Percentiles rank a stretch among this genome's conserved stretches.
Conservation (phyloP, 495 filamentous ascomycete species). For the Penicillium lividum region DNA sequence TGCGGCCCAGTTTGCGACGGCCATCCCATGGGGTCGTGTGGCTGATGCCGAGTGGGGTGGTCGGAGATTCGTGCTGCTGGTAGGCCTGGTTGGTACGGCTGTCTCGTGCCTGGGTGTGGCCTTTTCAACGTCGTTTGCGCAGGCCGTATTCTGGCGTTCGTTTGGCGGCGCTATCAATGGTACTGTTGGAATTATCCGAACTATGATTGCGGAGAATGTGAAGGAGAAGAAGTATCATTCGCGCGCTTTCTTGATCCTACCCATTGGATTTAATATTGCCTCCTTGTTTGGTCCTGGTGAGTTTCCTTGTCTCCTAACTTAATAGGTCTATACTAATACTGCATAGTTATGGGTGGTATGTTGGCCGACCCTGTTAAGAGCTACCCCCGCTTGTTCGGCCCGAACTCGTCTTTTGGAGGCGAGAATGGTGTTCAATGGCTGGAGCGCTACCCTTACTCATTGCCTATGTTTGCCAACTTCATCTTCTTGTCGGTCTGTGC, state of each 20-base stretch:
- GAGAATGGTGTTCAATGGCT: slow-evolving; percentile 63
- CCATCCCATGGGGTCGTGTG: slow-evolving; percentile 79
- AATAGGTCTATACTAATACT: background rate
- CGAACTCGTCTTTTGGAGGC: slow-evolving; percentile 51
- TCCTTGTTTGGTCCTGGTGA: slow-evolving; percentile 70
- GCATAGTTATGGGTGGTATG: slow-evolving; percentile 64
- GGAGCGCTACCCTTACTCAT: slow-evolving; percentile 67
- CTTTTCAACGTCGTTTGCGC: slow-evolving; percentile 69
- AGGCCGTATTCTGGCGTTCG: slow-evolving; percentile 71
- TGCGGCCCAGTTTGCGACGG: slow-evolving; percentile 79
- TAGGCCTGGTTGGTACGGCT: slow-evolving; percentile 72
- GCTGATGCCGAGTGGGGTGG: slow-evolving; percentile 71
- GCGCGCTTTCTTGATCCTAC: slow-evolving; percentile 67
- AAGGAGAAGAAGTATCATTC: slow-evolving; percentile 71
- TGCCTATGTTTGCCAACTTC: slow-evolving; percentile 74
- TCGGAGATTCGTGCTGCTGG: slow-evolving; percentile 73
- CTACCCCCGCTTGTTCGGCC: slow-evolving; percentile 68
- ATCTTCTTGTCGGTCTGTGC: slow-evolving; percentile 61
- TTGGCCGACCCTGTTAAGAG: slow-evolving; percentile 71
- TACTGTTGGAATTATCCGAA: slow-evolving; percentile 78
- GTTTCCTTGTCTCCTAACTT: slow-evolving; percentile 12
- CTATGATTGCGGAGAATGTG: slow-evolving; percentile 80
- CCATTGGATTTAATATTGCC: slow-evolving; percentile 78
- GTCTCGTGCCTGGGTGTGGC: slow-evolving; percentile 78
- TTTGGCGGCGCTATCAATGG: slow-evolving; percentile 80